phyloP scores from a whole-genome alignment of 495 filamentous ascomycete species.

The Hypoxylon fuscum region DNA sequence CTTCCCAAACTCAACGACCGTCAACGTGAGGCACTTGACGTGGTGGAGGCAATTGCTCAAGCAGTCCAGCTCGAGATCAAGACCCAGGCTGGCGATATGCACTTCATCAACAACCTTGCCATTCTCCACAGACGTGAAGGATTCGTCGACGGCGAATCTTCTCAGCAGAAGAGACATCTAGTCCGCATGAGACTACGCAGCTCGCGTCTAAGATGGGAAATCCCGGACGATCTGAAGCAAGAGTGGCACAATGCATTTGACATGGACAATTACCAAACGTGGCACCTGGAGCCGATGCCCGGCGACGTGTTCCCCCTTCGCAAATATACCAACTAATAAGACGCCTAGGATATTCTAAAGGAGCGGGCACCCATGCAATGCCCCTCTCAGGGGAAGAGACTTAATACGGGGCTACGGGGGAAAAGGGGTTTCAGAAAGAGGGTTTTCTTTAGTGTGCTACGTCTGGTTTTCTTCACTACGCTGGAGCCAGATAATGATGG shows the following conservation, averaged over 20 bases:
- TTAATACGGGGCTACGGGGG: neutral
- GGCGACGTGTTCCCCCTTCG: conserved; percentile 58
- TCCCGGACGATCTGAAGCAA: conserved; percentile 51
- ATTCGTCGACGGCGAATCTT: conserved; percentile 60
- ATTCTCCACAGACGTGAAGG: conserved; percentile 73
- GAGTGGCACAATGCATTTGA: conserved; percentile 59
- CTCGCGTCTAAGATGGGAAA: conserved; percentile 54
- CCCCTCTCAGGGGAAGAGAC: conserved; percentile 3
- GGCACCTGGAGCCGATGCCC: conserved; percentile 63
- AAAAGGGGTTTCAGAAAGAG: neutral
- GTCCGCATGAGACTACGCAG: conserved; percentile 62
- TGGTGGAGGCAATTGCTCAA: conserved; percentile 66
- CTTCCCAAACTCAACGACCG: conserved; percentile 65
- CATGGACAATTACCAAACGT: conserved; percentile 50
- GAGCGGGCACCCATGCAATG: conserved; percentile 26
- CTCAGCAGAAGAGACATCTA: conserved; percentile 56
- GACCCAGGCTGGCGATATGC: conserved; percentile 71
- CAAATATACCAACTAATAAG: conserved; percentile 55
- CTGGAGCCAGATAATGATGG: neutral
- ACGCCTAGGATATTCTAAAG: conserved; percentile 5
- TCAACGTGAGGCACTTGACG: conserved; percentile 70
- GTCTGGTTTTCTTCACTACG: neutral
- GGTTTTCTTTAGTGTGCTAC: conserved; percentile 7
- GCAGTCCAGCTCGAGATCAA: conserved; percentile 64
- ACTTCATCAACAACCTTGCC: conserved; percentile 78